Evolutionary conservation across 768 basidiomycete genomes (phyloP), one percentile per base, ranked within the genome.

Genomic region (Lenzites betulinus): DNA sequence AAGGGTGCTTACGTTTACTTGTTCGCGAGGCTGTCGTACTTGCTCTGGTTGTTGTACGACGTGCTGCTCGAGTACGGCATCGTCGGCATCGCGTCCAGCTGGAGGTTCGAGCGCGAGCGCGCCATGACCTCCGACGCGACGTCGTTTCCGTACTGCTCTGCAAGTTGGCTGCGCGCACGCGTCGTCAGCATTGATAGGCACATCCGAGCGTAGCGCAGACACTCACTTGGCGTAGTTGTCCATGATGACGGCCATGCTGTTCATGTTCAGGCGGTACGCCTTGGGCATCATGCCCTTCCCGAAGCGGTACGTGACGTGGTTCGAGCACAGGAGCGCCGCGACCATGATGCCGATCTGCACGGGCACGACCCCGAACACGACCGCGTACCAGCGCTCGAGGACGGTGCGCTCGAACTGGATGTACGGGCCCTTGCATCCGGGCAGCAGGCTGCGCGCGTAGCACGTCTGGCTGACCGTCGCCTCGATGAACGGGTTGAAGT

Each of bases 201-300:
- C 28, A 26, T 30, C 20, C 44, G 12, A 20, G 42, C 13, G 30
- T 22, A 23, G 30, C 52, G 22, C 46, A 52, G 18, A 62, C 2
- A 77, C 80, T 33, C 63, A 91, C 90, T 79, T 87, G 20, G 89
- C 89, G 70, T 91, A 92, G 59, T 88, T 86, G 64, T 93, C 91
- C 88, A 92, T 87, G 70, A 93, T 90, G 53, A 89, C 80, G 3
- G 87, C 88, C 87, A 92, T 89, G 60, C 83, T 86, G 59, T 79
- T 81, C 79, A 83, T 76, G 74, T 85, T 86, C 46, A 93, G 78
- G 36, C 90, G 79, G 73, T 93, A 93, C 15, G 87, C 84, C 78
- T 90, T 89, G 58, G 90, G 91, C 81, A 88, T 91, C 85, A 92
- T 86, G 60, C 92, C 91, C 77, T 92, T 93, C 11, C 90, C 90